Evolutionary conservation across 2,329 filamentous ascomycete genomes (phyloP), one percentile per base, ranked within the genome.

Genomic region (Escovopsis weberi): DNA sequence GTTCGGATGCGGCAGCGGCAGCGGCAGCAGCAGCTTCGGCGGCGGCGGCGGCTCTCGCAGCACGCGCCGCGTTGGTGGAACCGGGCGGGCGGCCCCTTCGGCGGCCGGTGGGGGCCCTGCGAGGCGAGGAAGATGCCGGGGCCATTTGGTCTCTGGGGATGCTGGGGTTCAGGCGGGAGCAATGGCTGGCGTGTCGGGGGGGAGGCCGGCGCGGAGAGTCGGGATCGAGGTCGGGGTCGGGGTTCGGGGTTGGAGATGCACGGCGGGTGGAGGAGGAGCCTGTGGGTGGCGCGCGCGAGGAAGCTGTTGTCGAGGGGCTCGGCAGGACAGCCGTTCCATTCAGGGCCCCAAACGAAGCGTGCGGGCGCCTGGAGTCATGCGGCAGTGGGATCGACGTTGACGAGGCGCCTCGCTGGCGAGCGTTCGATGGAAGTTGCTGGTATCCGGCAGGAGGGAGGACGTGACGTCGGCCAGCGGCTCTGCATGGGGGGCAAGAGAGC

Each of bases 11-110:
- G 38, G 55, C 48, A 18, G 54, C 57, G 15, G 55, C 53, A 11
- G 56, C 54, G 26, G 54, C 15, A 40, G 54, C 48, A 18, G 53
- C 56, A 15, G 54, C 57, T 26, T 10, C 28, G 28, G 28, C 28
- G 28, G 56, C 54, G 34, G 57, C 57, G 12, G 56, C 60, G 40
- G 59, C 58, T 45, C 64, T 58, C 34, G 61, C 61, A 23, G 61
- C 60, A 48, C 62, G 60, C 43, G 59, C 59, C 33, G 64, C 62
- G 47, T 65, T 66, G 30, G 62, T 64, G 9, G 62, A 58, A 37
- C 64, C 64, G 3, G 61, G 62, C 23, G 69, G 69, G 36, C 69
- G 63, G 41, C 68, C 68, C 43, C 69, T 61, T 41, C 66, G 68
- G 40, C 68, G 63, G 39, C 63, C 64, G 32, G 64, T 64, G 7